phyloP scores from a whole-genome alignment of 129 eudicot genomes.

The Pittosporum tobira region DNA sequence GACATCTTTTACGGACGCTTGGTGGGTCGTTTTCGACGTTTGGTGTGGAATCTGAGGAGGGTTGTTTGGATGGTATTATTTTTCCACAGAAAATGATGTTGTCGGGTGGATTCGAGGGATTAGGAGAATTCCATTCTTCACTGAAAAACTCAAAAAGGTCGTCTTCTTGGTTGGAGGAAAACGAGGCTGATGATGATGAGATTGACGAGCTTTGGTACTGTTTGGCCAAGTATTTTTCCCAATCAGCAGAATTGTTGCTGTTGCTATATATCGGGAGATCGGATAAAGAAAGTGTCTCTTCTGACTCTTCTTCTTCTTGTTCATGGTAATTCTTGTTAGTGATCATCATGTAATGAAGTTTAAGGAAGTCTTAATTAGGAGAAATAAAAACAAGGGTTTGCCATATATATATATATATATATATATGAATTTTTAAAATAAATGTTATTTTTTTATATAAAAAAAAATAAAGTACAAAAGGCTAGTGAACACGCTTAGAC shows the following conservation, averaged over 20 bases:
- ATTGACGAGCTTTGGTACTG: conserved; percentile 4
- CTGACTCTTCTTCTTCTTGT: no score
- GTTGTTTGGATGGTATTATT: conserved; percentile 16
- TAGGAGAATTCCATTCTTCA: conserved; percentile 14
- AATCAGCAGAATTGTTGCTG: background rate
- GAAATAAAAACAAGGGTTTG: no score
- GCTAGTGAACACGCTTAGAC: no score
- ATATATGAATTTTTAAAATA: no score
- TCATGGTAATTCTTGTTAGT: no score
- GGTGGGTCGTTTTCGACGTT: background rate
- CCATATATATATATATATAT: no score
- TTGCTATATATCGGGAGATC: no score
- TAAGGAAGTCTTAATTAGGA: no score
- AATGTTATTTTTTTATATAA: no score
- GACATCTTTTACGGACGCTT: background rate
- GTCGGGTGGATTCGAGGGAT: conserved; percentile 7
- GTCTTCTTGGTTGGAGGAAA: conserved; percentile 10
- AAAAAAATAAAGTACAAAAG: no score
- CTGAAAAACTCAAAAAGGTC: conserved; percentile 33
- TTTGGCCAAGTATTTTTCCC: conserved; percentile 10
- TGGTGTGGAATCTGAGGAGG: background rate
- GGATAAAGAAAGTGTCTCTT: no score
- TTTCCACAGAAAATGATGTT: conserved; percentile 37
- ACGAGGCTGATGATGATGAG: background rate
- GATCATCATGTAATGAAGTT: no score